Evolutionary conservation across 768 basidiomycete genomes (phyloP).

Genomic region (Lentinus brumalis): DNA sequence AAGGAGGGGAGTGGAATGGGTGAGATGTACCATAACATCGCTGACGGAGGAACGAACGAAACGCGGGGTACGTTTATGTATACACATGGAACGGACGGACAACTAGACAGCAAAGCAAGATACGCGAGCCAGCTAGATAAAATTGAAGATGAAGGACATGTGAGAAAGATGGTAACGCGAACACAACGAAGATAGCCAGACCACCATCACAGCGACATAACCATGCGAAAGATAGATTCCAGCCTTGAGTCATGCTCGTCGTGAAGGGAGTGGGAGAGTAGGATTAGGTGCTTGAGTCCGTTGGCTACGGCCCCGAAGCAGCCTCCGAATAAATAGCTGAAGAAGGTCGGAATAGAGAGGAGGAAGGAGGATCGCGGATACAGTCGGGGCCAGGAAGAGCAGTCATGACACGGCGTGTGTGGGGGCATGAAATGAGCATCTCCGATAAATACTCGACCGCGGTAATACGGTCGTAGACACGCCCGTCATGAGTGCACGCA

Average conservation of each 20-base stretch:
- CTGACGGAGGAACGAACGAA: not conserved
- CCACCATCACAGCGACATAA: not conserved
- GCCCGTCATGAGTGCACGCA: not conserved
- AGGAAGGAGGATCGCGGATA: not conserved
- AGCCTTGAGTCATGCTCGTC: not conserved
- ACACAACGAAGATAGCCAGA: not conserved
- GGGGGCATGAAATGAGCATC: slow-evolving; percentile 15
- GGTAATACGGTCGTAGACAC: not conserved
- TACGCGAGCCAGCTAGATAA: not conserved
- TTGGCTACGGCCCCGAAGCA: not conserved
- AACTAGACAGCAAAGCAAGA: slow-evolving; percentile 22
- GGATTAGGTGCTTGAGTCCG: not conserved
- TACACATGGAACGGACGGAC: not conserved
- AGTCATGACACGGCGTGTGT: slow-evolving; percentile 17
- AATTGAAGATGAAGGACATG: not conserved
- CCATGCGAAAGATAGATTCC: not conserved
- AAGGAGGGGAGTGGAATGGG: not conserved
- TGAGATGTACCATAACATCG: not conserved
- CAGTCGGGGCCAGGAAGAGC: not conserved
- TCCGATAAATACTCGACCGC: slow-evolving; percentile 8
- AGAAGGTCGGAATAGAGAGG: not conserved
- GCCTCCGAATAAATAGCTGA: slow-evolving; percentile 8
- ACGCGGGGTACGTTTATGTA: not conserved
- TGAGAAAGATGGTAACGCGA: not conserved
- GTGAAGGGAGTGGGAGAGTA: not conserved